Evolutionary conservation across 148 eudicot species (phyloP).

Genomic region (Suaeda aralocaspica): DNA sequence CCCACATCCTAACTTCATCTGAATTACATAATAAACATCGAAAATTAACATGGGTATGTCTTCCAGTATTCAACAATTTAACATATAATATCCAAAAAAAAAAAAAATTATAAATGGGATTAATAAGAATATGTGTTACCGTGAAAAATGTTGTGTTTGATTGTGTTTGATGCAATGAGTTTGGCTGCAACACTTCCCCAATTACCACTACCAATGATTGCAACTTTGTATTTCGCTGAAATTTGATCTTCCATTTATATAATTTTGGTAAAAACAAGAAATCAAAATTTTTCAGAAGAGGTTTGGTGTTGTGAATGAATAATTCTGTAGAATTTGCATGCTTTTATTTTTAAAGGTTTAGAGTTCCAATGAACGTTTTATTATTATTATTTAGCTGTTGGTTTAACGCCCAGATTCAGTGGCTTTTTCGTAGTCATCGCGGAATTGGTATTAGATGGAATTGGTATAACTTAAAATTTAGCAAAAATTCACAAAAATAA

Average conservation of each 20-base stretch:
- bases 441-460: no score
- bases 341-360: slow-evolving; percentile 1
- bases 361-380: no score
- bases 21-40: slow-evolving; percentile 20
- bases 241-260: slow-evolving; percentile 5
- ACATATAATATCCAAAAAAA: no score
- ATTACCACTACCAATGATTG: slow-evolving; percentile 92
- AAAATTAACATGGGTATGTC: slow-evolving; percentile 16
- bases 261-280: slow-evolving; percentile 2
- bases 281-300: no score
- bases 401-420: no score
- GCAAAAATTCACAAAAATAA: no score
- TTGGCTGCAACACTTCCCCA: slow-evolving; percentile 99
- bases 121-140: slow-evolving; percentile 32
- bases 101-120: no score
- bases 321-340: background rate
- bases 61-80: background rate
- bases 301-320: background rate
- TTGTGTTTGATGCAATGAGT: slow-evolving; percentile 84
- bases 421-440: no score
- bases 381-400: no score
- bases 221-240: slow-evolving; percentile 24
- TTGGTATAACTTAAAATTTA: no score
- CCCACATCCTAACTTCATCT: slow-evolving; percentile 99
- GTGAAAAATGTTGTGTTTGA: slow-evolving; percentile 47